Evolutionary conservation across 805 yeast genomes (phyloP), one percentile per base, ranked within the genome.

Genomic region (Saccharomycopsis sp.): DNA sequence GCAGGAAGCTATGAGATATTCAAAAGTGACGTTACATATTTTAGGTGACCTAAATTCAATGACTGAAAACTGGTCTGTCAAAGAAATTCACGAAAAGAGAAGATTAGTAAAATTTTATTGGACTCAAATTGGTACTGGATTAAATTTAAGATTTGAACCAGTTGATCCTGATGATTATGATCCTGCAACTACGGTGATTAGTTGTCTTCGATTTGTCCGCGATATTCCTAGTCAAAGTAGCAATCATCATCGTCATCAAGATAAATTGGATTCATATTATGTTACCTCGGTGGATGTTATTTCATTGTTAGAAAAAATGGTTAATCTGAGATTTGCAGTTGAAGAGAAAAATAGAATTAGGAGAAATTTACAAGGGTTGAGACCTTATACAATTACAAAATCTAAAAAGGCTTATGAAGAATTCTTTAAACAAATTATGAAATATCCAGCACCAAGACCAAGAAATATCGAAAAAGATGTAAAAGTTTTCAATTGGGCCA

Each of bases 301-400:
- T 14, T 57, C 67, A 17, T 58, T 81, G 4, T 59, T 81, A 28
- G 86, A 81, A 55, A 67, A 69, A 46, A 63, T 81, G 36, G 76
- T 79, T 20, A 70, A 57, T 35, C 54, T 74, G 42, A 72, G 71
- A 51, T 80, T 81, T 57, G 66, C 74, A 4, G 77, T 79, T 17
- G 84, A 80, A 54, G 87, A 81, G 58, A 81, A 81, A 59, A 81
- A 81, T 59, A 65, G 87, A 42, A 77, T 80, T 23, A 65, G 87
- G 44, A 66, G 87, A 44, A 81, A 81, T 52, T 64, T 81, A 41
- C 86, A 81, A 54, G 75, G 75, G 14, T 67, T 78, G 51, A 74
- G 74, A 52, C 85, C 87, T 2, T 57, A 65, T 35, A 81, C 86
- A 0, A 69, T 81, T 11, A 68, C 79, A 16, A 72, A 80, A 50